phyloP scores from a whole-genome alignment of 768 basidiomycete species.

The Saitozyma sp. region DNA sequence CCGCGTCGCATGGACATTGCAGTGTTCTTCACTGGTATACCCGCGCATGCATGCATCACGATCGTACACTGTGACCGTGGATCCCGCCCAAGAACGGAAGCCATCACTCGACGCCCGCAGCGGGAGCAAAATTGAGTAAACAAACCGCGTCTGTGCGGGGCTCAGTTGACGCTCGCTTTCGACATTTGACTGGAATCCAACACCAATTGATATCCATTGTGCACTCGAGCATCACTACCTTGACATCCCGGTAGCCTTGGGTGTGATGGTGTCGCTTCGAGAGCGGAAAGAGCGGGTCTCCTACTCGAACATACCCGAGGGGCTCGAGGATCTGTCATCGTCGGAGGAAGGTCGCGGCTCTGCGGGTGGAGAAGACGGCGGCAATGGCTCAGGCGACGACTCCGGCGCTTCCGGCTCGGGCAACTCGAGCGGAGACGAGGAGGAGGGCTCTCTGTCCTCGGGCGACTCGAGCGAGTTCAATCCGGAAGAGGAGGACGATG shows the following conservation, averaged over 20 bases:
- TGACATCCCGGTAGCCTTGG: no score
- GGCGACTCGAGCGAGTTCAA: constrained; percentile 24
- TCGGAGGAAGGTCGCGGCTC: constrained; percentile 4
- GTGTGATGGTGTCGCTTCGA: constrained; percentile 22
- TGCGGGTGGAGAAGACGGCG: background rate
- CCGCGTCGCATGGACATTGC: background rate
- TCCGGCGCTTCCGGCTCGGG: background rate
- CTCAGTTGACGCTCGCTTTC: no score
- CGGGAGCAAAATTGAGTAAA: no score
- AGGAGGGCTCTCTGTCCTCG: constrained; percentile 6
- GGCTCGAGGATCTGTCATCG: constrained; percentile 17
- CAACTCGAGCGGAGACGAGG: background rate
- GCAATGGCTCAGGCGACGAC: background rate
- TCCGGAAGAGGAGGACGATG: constrained; percentile 6
- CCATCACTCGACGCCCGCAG: no score
- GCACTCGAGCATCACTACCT: no score
- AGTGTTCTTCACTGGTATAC: background rate
- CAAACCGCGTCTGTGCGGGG: no score
- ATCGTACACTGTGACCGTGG: no score
- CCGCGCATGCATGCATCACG: background rate
- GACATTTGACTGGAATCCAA: no score
- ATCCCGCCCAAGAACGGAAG: no score
- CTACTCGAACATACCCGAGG: constrained; percentile 14
- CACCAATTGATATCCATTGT: no score
- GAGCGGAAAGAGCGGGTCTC: constrained; percentile 25